Evolutionary conservation across 768 basidiomycete genomes (phyloP).

Genomic region (Rhodotorula diobovata): DNA sequence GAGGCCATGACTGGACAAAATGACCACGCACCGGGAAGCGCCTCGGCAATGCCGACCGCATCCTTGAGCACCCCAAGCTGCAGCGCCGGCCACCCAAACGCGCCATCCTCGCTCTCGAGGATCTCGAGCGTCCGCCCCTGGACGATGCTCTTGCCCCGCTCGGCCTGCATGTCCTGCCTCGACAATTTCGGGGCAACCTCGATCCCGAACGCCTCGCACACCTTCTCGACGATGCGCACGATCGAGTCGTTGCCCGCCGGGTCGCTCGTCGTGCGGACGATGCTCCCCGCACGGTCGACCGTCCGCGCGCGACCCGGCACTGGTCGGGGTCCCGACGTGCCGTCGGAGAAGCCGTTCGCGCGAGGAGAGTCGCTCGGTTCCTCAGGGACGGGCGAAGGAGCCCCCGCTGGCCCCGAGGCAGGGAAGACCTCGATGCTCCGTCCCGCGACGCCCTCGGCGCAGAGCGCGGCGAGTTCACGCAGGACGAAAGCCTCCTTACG

Average conservation of each 20-base stretch:
- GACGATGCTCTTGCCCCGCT: constrained; percentile 23
- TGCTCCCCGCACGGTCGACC: not conserved
- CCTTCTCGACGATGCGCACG: constrained; percentile 58
- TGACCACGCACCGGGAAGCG: constrained; percentile 65
- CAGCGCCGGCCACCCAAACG: constrained; percentile 88
- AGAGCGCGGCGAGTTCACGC: constrained; percentile 76
- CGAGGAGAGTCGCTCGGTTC: not conserved
- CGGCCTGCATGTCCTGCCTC: constrained; percentile 7
- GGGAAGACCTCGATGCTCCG: constrained; percentile 21
- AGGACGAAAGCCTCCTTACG: constrained; percentile 84
- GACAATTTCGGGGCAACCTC: constrained; percentile 53
- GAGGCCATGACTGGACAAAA: not conserved
- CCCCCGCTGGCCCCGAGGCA: not conserved
- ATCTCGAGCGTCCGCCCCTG: constrained; percentile 19
- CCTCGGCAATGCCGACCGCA: constrained; percentile 83
- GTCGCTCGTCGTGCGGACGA: constrained; percentile 27
- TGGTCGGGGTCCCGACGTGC: not conserved
- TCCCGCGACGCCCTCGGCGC: constrained; percentile 64
- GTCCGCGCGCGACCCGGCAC: not conserved
- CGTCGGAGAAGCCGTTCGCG: not conserved
- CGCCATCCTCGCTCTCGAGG: constrained; percentile 24
- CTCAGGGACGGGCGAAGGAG: constrained; percentile 5
- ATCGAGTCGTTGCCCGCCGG: constrained; percentile 34
- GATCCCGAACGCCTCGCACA: constrained; percentile 75
- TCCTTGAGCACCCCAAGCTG: constrained; percentile 91